phyloP scores from a whole-genome alignment of 2,329 filamentous ascomycete genomes.

The Incumbomyces lentus region DNA sequence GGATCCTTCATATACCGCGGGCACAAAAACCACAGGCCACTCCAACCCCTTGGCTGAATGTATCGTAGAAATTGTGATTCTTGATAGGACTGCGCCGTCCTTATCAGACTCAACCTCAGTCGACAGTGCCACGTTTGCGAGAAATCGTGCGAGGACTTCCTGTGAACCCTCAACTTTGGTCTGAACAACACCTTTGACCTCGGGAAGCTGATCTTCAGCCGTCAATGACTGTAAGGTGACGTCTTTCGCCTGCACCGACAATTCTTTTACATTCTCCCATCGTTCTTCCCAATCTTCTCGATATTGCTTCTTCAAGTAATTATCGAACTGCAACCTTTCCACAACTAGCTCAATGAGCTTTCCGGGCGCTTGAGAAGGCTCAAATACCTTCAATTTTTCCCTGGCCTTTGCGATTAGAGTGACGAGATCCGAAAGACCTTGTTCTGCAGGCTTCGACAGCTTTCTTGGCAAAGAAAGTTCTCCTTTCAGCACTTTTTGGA shows the following conservation, averaged over 20 bases:
- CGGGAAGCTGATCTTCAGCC: constrained; percentile 44
- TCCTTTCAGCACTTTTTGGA: constrained; percentile 50
- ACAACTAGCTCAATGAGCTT: constrained; percentile 48
- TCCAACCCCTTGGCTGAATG: constrained; percentile 93
- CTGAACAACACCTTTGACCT: constrained; percentile 63
- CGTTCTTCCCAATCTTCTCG: constrained; percentile 64
- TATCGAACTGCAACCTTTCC: constrained; percentile 59
- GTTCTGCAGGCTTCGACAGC: constrained; percentile 44
- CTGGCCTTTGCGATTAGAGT: constrained; percentile 49
- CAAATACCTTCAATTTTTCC: constrained; percentile 39
- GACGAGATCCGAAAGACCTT: constrained; percentile 49
- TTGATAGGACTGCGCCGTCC: constrained; percentile 39
- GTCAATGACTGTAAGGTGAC: constrained; percentile 43
- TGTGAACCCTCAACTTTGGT: constrained; percentile 38
- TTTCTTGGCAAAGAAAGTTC: constrained; percentile 42
- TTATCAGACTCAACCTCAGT: constrained; percentile 61
- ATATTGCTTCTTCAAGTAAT: constrained; percentile 62
- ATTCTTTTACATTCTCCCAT: constrained; percentile 83
- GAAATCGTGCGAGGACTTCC: constrained; percentile 64
- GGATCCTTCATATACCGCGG: constrained; percentile 77
- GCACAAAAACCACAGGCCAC: constrained; percentile 92
- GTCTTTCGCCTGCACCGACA: constrained; percentile 69
- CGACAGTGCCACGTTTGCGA: constrained; percentile 84
- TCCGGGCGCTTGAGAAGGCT: constrained; percentile 25
- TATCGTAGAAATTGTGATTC: constrained; percentile 89